A percentile compares a stretch with the other conserved stretches of the same genome.
These are phyloP conservation scores for Stagonosporopsis rhizophila DNA, from an alignment of 2,329 filamentous ascomycete genomes.

Conservation along the genomic window DNA sequence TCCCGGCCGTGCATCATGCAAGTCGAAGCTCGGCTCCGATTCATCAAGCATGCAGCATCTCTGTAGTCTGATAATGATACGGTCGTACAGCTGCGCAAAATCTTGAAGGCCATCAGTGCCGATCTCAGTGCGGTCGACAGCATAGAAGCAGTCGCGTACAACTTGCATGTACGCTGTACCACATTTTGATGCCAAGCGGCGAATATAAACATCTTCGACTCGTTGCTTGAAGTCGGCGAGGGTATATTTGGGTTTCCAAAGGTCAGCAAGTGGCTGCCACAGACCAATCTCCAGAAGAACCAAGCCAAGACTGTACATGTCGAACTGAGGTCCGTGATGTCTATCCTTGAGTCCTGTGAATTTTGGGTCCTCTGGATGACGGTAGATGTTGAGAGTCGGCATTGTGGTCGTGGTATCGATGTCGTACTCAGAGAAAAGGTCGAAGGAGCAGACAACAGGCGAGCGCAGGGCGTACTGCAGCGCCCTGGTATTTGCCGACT, in stretches of 20 bases:
- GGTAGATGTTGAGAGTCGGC: conserved; percentile 64
- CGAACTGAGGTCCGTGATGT: conserved; percentile 53
- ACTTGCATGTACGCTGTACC: conserved; percentile 78
- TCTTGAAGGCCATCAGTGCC: conserved; percentile 42
- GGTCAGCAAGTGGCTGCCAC: conserved; percentile 71
- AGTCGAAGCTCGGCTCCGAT: conserved; percentile 42
- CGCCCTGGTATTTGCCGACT: conserved; percentile 53
- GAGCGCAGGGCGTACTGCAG: conserved; percentile 65
- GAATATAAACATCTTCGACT: conserved; percentile 69
- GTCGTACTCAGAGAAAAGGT: conserved; percentile 69
- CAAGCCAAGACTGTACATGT: conserved; percentile 77
- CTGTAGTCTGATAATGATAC: conserved; percentile 56
- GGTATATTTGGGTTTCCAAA: conserved; percentile 67
- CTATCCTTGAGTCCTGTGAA: conserved; percentile 39
- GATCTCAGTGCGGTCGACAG: conserved; percentile 62
- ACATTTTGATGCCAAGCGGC: conserved; percentile 71
- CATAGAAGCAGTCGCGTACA: conserved; percentile 73
- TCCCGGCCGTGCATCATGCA: conserved; percentile 35
- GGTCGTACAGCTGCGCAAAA: conserved; percentile 44
- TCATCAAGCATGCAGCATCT: conserved; percentile 51
- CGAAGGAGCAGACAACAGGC: conserved; percentile 76
- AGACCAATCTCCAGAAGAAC: conserved; percentile 77
- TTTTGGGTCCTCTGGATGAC: conserved; percentile 66
- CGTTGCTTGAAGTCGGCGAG: conserved; percentile 67
- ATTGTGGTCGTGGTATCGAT: conserved; percentile 56